Base-by-base conservation (phyloP, 345 rosid species). In the Eucalyptus polyanthemos region DNA sequence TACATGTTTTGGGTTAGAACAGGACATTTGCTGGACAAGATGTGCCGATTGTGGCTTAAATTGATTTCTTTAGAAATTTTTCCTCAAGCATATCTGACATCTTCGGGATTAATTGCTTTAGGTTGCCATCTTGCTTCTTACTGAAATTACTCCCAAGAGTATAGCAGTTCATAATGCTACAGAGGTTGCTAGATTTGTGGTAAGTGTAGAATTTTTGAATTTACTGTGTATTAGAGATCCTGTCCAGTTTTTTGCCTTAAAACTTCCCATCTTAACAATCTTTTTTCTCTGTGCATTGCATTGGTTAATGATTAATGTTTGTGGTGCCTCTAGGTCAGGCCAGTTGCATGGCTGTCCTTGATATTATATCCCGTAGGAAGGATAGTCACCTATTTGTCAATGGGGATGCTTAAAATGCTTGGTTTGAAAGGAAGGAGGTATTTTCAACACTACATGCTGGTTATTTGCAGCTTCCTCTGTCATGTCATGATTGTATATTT, bases 111-210 rank as follows among this genome's bases (percentile, higher is more conserved):
- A 50, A 42, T 62, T 72, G 44, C 31, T 67, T 62, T 93, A 98
- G 99, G 99, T 98, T 90, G 97, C 98, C 72, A 91, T 98, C 83
- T 92, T 98, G 92, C 98, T 98, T 86, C 97, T 98, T 45, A 97
- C 99, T 37, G 99, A 98, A 94, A 98, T 98, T 89, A 98, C 99
- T 93, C 99, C 99, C 80, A 98, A 98, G 93, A 98, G 99, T 93
- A 92, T 98, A 89, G 99, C 99, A 29, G 99, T 98, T 89, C 99
- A 97, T 92, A 94, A 97, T 95, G 95, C 99, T 80, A 94, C 97
- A 86, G 99, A 97, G 89, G 99, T 98, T 89, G 99, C 96, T 92
- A 93, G 99, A 90, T 87, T 96, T 94, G 99, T 98, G 96, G 99
- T 98, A 93, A 93, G 96, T 92, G 87, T 89, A 29, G 40, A 54